Evolutionary conservation across 345 rosid genomes (phyloP).

Genomic region (Nephelium lappaceum): DNA sequence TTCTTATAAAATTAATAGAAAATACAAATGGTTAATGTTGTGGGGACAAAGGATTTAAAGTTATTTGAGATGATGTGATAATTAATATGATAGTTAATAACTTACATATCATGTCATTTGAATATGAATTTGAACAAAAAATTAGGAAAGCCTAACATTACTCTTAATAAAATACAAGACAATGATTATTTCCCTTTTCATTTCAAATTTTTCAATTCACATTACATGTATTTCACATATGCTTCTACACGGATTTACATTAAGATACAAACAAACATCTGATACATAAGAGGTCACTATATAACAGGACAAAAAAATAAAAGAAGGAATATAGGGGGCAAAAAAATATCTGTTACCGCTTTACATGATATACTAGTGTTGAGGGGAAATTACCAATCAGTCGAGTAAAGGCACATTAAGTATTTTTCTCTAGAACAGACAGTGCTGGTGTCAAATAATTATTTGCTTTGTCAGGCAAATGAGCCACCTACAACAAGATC

Average conservation of each 20-base stretch:
- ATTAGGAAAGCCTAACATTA: no score
- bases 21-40: no score
- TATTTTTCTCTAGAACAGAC: slow-evolving; percentile 86
- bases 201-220: not conserved
- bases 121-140: no score
- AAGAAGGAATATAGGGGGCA: not conserved
- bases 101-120: no score
- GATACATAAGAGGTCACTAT: not conserved
- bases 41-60: no score
- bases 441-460: slow-evolving; percentile 93
- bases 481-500: slow-evolving; percentile 69
- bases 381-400: not conserved
- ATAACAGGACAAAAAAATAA: not conserved
- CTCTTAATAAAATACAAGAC: not conserved
- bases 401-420: slow-evolving; percentile 34
- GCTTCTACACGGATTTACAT: slow-evolving; percentile 11
- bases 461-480: slow-evolving; percentile 95
- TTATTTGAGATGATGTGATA: no score
- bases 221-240: not conserved
- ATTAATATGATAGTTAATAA: no score
- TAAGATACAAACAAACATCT: not conserved
- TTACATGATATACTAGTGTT: not conserved
- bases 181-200: not conserved
- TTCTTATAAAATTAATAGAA: no score
- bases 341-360: not conserved